A percentile compares a stretch with the other conserved stretches of the same genome.
Conservation (phyloP, 2,329 filamentous ascomycete genomes). For the Neonectria neomacrospora region DNA sequence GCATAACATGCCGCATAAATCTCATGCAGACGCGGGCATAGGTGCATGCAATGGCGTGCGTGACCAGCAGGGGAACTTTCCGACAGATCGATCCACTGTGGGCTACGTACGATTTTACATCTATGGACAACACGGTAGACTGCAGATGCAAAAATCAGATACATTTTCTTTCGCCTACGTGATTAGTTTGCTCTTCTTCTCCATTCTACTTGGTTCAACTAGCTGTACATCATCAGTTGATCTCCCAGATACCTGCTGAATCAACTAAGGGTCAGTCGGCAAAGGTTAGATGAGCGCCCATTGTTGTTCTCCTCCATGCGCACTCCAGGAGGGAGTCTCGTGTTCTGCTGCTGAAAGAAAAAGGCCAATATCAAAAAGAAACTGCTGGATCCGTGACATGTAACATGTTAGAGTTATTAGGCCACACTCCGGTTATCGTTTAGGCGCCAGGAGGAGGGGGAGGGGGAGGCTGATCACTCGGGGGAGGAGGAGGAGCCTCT, state of each 20-base stretch:
- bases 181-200: conserved; percentile 39
- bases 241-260: conserved; percentile 10
- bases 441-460: conserved; percentile 68
- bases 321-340: background rate
- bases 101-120: background rate
- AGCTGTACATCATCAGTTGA: conserved; percentile 28
- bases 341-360: conserved; percentile 10
- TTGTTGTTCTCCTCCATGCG: conserved; percentile 9
- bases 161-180: conserved; percentile 40
- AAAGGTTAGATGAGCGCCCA: conserved; percentile 21
- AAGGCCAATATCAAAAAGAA: background rate
- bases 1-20: conserved; percentile 30
- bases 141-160: conserved; percentile 29
- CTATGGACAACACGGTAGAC: background rate
- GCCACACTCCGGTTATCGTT: conserved; percentile 21
- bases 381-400: conserved; percentile 10
- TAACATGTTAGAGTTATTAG: conserved; percentile 20
- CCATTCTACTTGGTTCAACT: conserved; percentile 14
- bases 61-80: background rate
- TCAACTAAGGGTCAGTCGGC: conserved; percentile 27
- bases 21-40: conserved; percentile 26
- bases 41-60: conserved; percentile 25
- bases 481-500: conserved; percentile 70
- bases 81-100: background rate
- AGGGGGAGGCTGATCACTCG: conserved; percentile 71